A percentile compares a stretch with the other conserved stretches of the same genome.
These are phyloP conservation scores for Stemphylium beticola DNA, from an alignment of 2,329 filamentous ascomycete genomes.

Conservation along the genomic window DNA sequence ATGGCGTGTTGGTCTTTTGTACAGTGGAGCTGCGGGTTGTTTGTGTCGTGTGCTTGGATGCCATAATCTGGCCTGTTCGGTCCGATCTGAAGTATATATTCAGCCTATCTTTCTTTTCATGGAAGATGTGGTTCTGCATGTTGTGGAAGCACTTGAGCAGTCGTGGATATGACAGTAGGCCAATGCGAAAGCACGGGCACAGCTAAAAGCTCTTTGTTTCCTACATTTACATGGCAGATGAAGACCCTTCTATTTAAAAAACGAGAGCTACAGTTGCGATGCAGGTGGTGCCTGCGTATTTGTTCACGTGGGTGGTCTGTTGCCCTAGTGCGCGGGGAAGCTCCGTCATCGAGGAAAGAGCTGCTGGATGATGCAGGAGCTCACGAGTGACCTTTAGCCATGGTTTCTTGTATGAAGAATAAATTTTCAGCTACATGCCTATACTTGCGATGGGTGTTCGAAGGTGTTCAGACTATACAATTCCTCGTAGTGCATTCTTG, in stretches of 20 bases:
- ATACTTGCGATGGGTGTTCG: background rate
- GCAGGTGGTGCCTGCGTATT: background rate
- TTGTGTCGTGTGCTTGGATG: conserved; percentile 4
- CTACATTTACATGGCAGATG: background rate
- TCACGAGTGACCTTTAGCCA: background rate
- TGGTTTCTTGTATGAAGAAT: background rate
- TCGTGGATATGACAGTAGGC: no score
- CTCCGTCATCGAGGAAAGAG: conserved; percentile 1
- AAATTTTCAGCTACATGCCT: background rate
- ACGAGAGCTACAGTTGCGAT: no score
- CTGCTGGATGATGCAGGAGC: background rate
- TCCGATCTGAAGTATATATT: background rate
- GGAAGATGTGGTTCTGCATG: background rate
- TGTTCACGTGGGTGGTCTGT: conserved; percentile 6
- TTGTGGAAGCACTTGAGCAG: background rate
- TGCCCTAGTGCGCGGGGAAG: background rate
- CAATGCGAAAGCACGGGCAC: background rate
- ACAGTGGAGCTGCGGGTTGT: background rate
- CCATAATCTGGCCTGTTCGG: background rate
- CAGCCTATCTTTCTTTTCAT: background rate
- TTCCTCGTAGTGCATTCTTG: no score
- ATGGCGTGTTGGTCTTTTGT: background rate
- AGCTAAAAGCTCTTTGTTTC: background rate
- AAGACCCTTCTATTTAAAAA: background rate
- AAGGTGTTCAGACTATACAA: no score